These are phyloP conservation scores for Intubia oerlemansii DNA, from an alignment of 2,329 filamentous ascomycete species.

Conservation along the genomic window DNA sequence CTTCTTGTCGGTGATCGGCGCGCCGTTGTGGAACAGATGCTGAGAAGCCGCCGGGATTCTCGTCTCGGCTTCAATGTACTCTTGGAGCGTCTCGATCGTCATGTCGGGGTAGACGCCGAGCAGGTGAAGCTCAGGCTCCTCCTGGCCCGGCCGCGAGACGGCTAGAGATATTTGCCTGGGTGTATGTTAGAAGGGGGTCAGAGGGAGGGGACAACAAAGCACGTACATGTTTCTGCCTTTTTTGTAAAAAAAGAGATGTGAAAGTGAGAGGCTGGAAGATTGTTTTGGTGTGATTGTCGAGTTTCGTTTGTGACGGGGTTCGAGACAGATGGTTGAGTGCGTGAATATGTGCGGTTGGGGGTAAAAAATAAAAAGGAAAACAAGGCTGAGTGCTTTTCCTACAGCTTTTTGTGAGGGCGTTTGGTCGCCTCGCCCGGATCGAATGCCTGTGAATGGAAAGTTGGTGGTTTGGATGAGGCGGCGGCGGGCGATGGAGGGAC, in stretches of 20 bases:
- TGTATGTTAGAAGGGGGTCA: not conserved
- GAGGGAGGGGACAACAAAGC: not conserved
- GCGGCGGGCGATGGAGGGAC: conserved; percentile 4
- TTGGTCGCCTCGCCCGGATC: no score
- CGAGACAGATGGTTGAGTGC: no score
- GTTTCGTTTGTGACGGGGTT: no score
- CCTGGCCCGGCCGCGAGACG: conserved; percentile 52
- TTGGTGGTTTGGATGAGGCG: not conserved
- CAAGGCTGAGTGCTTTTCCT: no score
- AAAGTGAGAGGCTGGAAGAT: no score
- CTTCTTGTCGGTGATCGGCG: conserved; percentile 51
- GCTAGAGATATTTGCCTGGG: conserved; percentile 70
- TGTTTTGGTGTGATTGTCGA: no score
- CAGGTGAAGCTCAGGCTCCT: conserved; percentile 55
- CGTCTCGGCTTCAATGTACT: conserved; percentile 69
- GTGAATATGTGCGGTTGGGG: no score
- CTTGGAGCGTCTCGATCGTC: conserved; percentile 68
- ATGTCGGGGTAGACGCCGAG: conserved; percentile 69
- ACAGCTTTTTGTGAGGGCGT: no score
- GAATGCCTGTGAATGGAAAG: no score
- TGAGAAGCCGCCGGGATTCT: conserved; percentile 51
- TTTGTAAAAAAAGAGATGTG: no score
- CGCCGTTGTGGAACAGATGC: conserved; percentile 79
- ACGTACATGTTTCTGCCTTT: no score
- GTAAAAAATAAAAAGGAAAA: no score